Percentiles rank a stretch among this genome's conserved stretches.
These are phyloP conservation scores for Paspalum vaginatum DNA, from an alignment of 176 grass and related monocot species.

Conservation along the genomic window DNA sequence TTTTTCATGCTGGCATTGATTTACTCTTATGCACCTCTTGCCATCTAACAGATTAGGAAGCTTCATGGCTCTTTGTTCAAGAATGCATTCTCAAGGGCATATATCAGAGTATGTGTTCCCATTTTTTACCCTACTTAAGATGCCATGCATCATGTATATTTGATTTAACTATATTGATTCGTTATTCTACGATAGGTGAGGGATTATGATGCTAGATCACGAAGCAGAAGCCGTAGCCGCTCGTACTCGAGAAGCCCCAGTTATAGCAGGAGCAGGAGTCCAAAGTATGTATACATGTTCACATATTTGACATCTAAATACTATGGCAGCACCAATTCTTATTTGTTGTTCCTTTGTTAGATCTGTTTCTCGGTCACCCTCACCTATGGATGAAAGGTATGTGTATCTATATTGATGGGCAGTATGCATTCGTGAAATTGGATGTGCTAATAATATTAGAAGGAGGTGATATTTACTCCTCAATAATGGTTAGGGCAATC, in stretches of 20 bases:
- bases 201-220: conserved; percentile 75
- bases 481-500: background rate
- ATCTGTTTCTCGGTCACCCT: conserved; percentile 42
- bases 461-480: background rate
- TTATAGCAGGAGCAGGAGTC: conserved; percentile 55
- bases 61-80: conserved; percentile 85
- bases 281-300: conserved; percentile 37
- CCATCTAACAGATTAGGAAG: conserved; percentile 64
- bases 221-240: conserved; percentile 62
- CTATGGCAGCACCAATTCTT: background rate
- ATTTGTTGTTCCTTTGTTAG: conserved; percentile 15
- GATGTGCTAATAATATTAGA: background rate
- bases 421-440: background rate
- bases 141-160: background rate
- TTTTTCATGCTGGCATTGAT: conserved; percentile 11
- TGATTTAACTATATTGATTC: conserved; percentile 2
- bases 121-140: background rate
- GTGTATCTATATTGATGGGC: background rate
- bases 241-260: conserved; percentile 72
- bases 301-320: background rate
- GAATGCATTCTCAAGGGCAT: conserved; percentile 92
- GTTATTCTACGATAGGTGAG: conserved; percentile 56
- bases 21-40: background rate
- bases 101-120: conserved; percentile 69
- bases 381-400: conserved; percentile 51